Evolutionary conservation across 2,329 filamentous ascomycete species (phyloP).

Genomic region (Xylaria multiplex): DNA sequence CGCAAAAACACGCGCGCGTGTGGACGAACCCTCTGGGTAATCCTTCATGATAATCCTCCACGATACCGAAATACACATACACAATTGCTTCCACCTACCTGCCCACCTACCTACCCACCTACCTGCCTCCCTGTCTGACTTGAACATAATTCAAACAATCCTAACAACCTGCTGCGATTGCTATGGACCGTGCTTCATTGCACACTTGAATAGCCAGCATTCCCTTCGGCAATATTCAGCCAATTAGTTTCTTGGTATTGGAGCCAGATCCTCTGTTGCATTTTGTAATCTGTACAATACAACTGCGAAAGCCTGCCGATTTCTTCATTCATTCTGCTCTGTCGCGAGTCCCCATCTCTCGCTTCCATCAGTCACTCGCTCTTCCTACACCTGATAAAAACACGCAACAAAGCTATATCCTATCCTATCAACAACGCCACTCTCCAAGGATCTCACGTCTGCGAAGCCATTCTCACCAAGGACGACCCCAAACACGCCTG

Average conservation of each 20-base stretch:
- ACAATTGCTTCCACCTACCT: conserved; percentile 1
- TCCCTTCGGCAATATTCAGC: conserved; percentile 29
- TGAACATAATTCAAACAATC: conserved; percentile 28
- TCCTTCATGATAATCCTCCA: conserved; percentile 31
- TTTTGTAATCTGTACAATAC: conserved; percentile 12
- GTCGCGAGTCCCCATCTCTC: neutral
- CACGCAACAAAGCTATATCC: conserved; percentile 13
- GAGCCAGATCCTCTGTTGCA: conserved; percentile 1
- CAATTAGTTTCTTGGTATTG: conserved; percentile 26
- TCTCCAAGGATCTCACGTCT: neutral
- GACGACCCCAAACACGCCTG: neutral
- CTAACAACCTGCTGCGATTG: conserved; percentile 20
- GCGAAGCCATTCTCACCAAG: neutral
- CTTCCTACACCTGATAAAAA: neutral
- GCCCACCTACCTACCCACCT: neutral
- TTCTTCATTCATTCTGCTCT: neutral
- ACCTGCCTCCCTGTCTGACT: neutral
- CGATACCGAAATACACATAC: conserved; percentile 27
- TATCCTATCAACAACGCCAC: conserved; percentile 4
- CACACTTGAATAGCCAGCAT: conserved; percentile 23
- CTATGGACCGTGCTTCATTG: conserved; percentile 34
- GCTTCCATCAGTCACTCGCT: neutral
- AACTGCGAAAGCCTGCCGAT: neutral
- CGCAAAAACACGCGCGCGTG: conserved; percentile 26
- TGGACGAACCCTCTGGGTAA: neutral